Evolutionary conservation across 83 land plant genomes (phyloP).

Genomic region (Thuja plicata): DNA sequence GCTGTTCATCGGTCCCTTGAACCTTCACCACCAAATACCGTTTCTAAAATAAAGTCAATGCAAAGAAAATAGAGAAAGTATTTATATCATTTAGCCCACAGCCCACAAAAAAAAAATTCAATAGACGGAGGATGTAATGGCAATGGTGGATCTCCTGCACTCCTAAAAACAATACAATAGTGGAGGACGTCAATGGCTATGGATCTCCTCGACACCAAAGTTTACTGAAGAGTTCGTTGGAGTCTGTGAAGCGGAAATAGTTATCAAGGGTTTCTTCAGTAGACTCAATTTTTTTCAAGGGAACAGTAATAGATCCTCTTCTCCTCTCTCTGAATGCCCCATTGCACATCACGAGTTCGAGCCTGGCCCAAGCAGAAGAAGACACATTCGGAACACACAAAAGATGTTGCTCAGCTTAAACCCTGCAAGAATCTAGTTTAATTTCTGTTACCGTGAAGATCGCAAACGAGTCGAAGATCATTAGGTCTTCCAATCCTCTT

Average conservation of each 20-base stretch:
- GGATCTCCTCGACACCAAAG: neutral
- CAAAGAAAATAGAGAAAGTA: too few relatives aligned
- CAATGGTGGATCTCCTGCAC: neutral
- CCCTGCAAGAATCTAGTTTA: neutral
- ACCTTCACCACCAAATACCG: too few relatives aligned
- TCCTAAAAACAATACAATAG: neutral
- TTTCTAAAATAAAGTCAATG: neutral
- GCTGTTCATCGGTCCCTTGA: too few relatives aligned
- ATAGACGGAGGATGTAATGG: neutral
- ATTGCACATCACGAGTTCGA: neutral
- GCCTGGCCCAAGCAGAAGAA: neutral
- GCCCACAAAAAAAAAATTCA: too few relatives aligned
- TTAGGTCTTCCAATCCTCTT: neutral
- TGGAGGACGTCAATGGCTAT: neutral
- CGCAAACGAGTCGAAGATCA: neutral
- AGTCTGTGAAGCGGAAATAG: too few relatives aligned
- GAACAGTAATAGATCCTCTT: neutral
- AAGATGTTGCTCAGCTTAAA: neutral
- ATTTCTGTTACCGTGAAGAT: neutral
- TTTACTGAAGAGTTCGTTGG: neutral
- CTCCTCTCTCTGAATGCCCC: neutral
- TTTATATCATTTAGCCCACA: too few relatives aligned
- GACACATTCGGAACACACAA: neutral
- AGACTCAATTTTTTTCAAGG: neutral
- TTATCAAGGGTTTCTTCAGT: neutral